Base-by-base conservation (phyloP, 1,139 yeast genomes). In the Debaryomyces fabryi region DNA sequence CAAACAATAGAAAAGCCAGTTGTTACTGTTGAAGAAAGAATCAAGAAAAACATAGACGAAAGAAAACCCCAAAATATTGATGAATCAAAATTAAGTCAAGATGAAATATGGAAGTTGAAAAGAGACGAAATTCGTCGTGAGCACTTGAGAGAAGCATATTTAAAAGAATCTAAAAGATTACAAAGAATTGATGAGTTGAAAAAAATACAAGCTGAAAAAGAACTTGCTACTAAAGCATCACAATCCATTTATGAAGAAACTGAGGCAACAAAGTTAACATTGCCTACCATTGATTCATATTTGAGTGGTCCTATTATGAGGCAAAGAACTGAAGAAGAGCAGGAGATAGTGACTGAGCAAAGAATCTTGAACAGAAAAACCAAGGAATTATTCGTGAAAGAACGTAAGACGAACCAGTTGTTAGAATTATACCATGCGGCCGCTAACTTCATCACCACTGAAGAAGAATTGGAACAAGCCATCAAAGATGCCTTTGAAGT, bases 231-330 rank as follows among this genome's bases (percentile, higher is more conserved):
- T 29, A 53, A 58, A 37, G 50, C 54, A 15, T 68, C 67, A 13
- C 56, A 58, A 21, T 46, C 52, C 29, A 62, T 42, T 6, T 64
- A 74, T 49, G 68, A 68, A 54, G 76, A 72, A 54, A 72, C 83
- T 5, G 76, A 74, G 50, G 84, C 90, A 18, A 78, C 84, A 41
- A 71, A 72, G 58, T 78, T 86, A 58, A 88, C 96, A 1, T 75
- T 89, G 46, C 97, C 97, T 41, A 88, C 96, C 2, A 75, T 91
- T 53, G 92, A 87, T 58, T 76, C 81, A 38, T 76, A 86, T 55
- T 71, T 87, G 54, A 65, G 79, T 34, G 88, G 88, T 3, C 88
- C 92, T 15, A 70, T 90, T 52, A 81, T 91, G 74, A 79, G 86
- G 62, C 79, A 72, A 46, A 79, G 97, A 65, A 86, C 96, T 0